Conservation (phyloP, 164 flowering plant species). For the Magnolia kwangsiensis region DNA sequence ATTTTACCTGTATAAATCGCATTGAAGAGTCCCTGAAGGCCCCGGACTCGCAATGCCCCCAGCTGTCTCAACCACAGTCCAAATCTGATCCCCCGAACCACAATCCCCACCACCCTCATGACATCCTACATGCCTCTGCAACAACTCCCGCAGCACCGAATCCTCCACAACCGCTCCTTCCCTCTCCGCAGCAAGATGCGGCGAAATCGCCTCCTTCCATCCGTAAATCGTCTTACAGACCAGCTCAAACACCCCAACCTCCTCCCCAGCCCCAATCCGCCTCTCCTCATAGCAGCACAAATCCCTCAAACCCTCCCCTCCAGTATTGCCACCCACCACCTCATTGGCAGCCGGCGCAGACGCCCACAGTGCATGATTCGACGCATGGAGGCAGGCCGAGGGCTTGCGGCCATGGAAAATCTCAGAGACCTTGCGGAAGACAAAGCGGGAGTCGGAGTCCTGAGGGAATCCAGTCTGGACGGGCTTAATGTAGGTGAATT, state of each 20-base stretch:
- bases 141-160: constrained; percentile 35
- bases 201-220: constrained; percentile 88
- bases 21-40: constrained; percentile 88
- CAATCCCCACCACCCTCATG: constrained; percentile 20
- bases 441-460: constrained; percentile 83
- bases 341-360: constrained; percentile 39
- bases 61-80: constrained; percentile 81
- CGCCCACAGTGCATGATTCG: constrained; percentile 48
- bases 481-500: constrained; percentile 75
- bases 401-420: constrained; percentile 35
- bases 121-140: constrained; percentile 47
- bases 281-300: constrained; percentile 50
- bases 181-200: constrained; percentile 89
- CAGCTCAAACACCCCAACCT: constrained; percentile 34
- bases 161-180: constrained; percentile 62
- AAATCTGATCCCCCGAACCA: constrained; percentile 18
- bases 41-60: constrained; percentile 99
- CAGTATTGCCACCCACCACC: constrained; percentile 13
- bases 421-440: constrained; percentile 49
- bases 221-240: constrained; percentile 70
- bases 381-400: constrained; percentile 34
- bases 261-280: constrained; percentile 26
- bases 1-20: constrained; percentile 76
- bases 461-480: constrained; percentile 91
- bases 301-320: constrained; percentile 18